These are phyloP conservation scores for Chlamydomonas incerta DNA, from an alignment of 139 green algal species.

Conservation along the genomic window DNA sequence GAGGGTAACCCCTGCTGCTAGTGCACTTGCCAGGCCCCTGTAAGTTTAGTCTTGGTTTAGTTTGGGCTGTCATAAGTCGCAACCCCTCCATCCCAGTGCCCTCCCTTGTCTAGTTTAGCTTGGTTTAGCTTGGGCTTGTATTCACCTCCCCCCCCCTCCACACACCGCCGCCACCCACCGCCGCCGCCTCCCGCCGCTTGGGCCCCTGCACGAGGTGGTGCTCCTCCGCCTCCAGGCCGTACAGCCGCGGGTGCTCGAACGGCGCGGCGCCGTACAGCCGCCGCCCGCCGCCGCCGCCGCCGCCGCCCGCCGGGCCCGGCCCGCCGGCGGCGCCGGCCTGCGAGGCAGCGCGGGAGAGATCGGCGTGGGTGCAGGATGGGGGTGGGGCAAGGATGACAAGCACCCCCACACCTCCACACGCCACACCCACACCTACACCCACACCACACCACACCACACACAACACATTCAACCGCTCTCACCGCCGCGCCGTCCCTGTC, in stretches of 20 bases:
- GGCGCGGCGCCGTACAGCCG: neutral
- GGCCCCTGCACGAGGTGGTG: constrained; percentile 54
- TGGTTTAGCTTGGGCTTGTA: neutral
- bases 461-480: neutral
- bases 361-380: too few relatives aligned
- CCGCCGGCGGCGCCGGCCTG: neutral
- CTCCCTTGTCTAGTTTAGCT: too few relatives aligned
- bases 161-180: neutral
- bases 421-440: neutral
- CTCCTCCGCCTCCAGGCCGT: constrained; percentile 56
- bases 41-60: too few relatives aligned
- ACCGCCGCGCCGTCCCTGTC: constrained; percentile 2
- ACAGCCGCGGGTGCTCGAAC: constrained; percentile 55
- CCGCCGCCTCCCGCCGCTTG: constrained; percentile 18
- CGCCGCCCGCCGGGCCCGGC: neutral
- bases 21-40: too few relatives aligned
- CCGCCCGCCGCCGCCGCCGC: neutral
- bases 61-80: too few relatives aligned
- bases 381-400: too few relatives aligned
- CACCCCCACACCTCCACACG: neutral
- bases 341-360: too few relatives aligned
- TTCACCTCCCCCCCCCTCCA: too few relatives aligned
- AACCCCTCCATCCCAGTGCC: too few relatives aligned
- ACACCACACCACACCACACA: too few relatives aligned
- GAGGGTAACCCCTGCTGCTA: too few relatives aligned